Evolutionary conservation across 1,284 basidiomycete species (phyloP).

Genomic region (Trichosporon sp.): DNA sequence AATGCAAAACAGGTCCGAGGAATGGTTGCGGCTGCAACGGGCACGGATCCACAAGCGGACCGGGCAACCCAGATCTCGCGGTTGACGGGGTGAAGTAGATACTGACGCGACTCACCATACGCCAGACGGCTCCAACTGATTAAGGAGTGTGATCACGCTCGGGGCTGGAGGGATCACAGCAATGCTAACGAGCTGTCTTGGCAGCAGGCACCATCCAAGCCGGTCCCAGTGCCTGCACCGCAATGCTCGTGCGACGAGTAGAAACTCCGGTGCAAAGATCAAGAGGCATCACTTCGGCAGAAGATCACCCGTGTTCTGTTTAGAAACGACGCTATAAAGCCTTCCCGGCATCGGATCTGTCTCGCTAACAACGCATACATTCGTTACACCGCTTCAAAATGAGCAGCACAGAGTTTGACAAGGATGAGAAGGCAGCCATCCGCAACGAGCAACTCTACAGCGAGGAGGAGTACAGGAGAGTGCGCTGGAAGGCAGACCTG

Average conservation of each 20-base stretch:
- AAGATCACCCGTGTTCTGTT: too few relatives aligned
- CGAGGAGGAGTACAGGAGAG: not conserved
- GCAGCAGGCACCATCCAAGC: not conserved
- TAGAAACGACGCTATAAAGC: not conserved
- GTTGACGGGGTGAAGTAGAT: not conserved
- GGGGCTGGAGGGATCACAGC: not conserved
- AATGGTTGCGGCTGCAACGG: not conserved
- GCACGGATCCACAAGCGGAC: not conserved
- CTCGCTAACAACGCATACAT: not conserved
- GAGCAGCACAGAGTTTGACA: not conserved
- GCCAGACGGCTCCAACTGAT: not conserved
- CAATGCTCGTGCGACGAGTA: not conserved
- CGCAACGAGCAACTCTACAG: not conserved
- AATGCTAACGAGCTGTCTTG: not conserved
- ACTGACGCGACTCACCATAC: not conserved
- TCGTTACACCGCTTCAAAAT: not conserved
- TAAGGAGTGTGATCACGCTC: not conserved
- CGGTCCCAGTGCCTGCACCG: not conserved
- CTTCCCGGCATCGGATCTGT: not conserved
- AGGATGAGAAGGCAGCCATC: constrained; percentile 7
- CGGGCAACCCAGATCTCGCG: not conserved
- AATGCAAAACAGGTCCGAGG: not conserved
- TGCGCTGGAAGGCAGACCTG: not conserved
- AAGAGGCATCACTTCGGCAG: too few relatives aligned
- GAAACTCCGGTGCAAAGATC: not conserved